These are phyloP conservation scores for Plasmodium chabaudi DNA, from an alignment of 169 alveolate genomes.

Conservation along the genomic window DNA sequence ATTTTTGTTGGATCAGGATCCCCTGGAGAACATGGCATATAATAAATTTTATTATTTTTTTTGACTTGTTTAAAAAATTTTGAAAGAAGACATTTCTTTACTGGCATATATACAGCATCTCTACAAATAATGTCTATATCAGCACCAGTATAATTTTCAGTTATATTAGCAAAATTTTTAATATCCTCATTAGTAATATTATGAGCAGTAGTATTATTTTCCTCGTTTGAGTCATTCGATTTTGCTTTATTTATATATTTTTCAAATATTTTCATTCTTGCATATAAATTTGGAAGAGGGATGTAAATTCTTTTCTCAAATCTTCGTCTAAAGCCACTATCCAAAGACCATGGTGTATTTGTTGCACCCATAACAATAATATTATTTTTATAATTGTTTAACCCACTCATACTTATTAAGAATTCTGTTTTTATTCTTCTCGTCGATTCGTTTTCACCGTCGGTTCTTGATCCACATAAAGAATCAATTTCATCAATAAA, in stretches of 20 bases:
- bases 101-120: slow-evolving; percentile 83
- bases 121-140: slow-evolving; percentile 80
- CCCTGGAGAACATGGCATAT: slow-evolving; percentile 88
- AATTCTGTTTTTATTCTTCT: slow-evolving; percentile 99
- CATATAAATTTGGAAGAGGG: slow-evolving; percentile 97
- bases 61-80: slow-evolving; percentile 80
- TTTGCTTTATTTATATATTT: slow-evolving; percentile 79
- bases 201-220: slow-evolving; percentile 80
- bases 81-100: slow-evolving; percentile 79
- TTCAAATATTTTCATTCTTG: slow-evolving; percentile 91
- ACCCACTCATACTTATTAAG: slow-evolving; percentile 98
- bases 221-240: slow-evolving; percentile 87
- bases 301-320: slow-evolving; percentile 98
- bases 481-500: slow-evolving; percentile 99
- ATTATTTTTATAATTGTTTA: slow-evolving; percentile 69
- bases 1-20: slow-evolving; percentile 84
- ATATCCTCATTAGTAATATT: slow-evolving; percentile 87
- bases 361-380: slow-evolving; percentile 84
- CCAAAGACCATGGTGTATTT: slow-evolving; percentile 98
- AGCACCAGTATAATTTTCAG: slow-evolving; percentile 86
- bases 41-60: slow-evolving; percentile 61
- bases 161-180: slow-evolving; percentile 77
- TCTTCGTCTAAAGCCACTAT: slow-evolving; percentile 98
- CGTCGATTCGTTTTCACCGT: slow-evolving; percentile 98
- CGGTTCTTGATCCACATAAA: slow-evolving; percentile 94